Conservation (phyloP, 1,139 yeast genomes). For the Protomyces lactucae-debilis region DNA sequence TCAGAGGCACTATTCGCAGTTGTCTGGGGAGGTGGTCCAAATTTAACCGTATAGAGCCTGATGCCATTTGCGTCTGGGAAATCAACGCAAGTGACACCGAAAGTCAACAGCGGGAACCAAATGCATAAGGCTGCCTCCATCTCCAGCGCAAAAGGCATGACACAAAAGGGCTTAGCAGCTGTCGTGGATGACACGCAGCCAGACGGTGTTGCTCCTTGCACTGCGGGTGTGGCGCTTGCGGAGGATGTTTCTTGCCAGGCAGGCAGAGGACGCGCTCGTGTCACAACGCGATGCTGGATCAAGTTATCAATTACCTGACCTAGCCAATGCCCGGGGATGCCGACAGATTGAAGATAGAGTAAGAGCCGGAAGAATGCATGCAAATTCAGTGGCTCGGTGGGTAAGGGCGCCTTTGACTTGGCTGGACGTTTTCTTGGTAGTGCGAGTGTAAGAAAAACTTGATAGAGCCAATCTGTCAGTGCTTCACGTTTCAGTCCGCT, state of each 20-base stretch:
- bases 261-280: constrained; percentile 5
- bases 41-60: constrained; percentile 8
- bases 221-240: neutral
- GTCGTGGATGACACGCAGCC: neutral
- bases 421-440: constrained; percentile 1
- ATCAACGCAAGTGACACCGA: constrained; percentile 19
- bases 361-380: constrained; percentile 20
- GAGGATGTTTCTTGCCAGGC: constrained; percentile 1
- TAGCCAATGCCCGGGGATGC: constrained; percentile 21
- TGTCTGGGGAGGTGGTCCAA: neutral
- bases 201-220: neutral
- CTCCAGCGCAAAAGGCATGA: constrained; percentile 24
- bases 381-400: constrained; percentile 12
- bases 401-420: neutral
- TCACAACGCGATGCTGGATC: constrained; percentile 20
- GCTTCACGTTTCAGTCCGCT: constrained; percentile 6
- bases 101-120: constrained; percentile 24
- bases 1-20: neutral
- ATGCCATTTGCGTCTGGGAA: constrained; percentile 17
- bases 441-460: constrained; percentile 8
- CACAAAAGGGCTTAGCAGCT: constrained; percentile 13
- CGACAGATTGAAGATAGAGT: constrained; percentile 10
- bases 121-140: constrained; percentile 18
- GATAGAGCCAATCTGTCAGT: constrained; percentile 16
- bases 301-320: constrained; percentile 18